Conservation (phyloP, 2,329 filamentous ascomycete genomes). For the Apiospora pterosperma region DNA sequence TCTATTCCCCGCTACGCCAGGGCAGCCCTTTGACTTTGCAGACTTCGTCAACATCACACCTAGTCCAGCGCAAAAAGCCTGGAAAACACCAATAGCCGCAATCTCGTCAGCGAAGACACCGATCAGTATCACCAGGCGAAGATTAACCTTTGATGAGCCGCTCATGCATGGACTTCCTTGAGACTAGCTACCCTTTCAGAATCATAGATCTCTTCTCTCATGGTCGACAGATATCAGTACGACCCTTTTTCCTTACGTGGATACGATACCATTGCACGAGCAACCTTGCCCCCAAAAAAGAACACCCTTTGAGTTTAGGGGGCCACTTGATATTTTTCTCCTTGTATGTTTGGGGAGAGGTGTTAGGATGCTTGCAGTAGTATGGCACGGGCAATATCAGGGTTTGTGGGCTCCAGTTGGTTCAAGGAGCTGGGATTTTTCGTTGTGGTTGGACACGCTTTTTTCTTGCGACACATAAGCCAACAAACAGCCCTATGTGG, state of each 20-base stretch:
- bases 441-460: neutral
- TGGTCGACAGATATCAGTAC: neutral
- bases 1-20: constrained; percentile 72
- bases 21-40: constrained; percentile 83
- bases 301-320: neutral
- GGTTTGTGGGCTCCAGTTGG: neutral
- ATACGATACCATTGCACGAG: constrained; percentile 10
- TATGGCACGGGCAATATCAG: neutral
- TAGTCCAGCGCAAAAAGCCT: constrained; percentile 85
- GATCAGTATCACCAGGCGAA: constrained; percentile 66
- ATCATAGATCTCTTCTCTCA: neutral
- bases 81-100: constrained; percentile 70
- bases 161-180: constrained; percentile 23
- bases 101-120: constrained; percentile 50
- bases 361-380: neutral
- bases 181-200: neutral
- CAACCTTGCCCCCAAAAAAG: constrained; percentile 5
- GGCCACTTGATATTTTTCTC: neutral
- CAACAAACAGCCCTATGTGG: neutral
- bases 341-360: neutral
- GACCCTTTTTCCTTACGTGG: constrained; percentile 8
- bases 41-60: constrained; percentile 98
- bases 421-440: neutral
- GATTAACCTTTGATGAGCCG: constrained; percentile 81
- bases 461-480: neutral